Evolutionary conservation across 2,329 filamentous ascomycete genomes (phyloP).

Genomic region (Diaporthe ilicicola): DNA sequence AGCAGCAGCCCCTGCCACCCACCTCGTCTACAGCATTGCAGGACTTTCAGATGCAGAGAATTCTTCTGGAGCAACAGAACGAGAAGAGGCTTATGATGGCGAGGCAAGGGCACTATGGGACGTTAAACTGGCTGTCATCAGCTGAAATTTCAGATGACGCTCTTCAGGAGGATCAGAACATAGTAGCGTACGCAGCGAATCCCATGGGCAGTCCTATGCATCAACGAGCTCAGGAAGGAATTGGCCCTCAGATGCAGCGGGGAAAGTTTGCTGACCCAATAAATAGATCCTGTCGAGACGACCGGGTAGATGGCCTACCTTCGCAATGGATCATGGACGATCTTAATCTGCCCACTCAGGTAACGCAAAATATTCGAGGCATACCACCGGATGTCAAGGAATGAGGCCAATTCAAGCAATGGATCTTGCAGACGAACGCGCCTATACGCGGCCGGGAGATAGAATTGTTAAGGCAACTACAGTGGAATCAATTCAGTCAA

Average conservation of each 20-base stretch:
- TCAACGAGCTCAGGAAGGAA: constrained; percentile 29
- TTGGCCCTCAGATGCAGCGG: constrained; percentile 33
- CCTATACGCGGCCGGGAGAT: constrained; percentile 42
- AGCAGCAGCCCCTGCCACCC: no score
- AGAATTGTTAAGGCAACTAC: constrained; percentile 44
- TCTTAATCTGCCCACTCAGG: constrained; percentile 54
- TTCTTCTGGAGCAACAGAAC: constrained; percentile 86
- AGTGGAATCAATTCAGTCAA: constrained; percentile 50
- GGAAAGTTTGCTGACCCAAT: constrained; percentile 38
- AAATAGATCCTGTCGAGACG: constrained; percentile 22
- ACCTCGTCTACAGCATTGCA: no score
- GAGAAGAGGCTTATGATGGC: constrained; percentile 79
- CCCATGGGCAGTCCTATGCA: constrained; percentile 34
- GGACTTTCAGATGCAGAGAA: constrained; percentile 90
- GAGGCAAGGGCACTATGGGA: no score
- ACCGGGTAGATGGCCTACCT: constrained; percentile 39
- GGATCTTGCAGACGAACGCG: constrained; percentile 48
- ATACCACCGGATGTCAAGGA: constrained; percentile 56
- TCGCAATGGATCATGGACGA: constrained; percentile 53
- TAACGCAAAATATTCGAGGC: constrained; percentile 39
- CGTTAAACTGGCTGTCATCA: no score
- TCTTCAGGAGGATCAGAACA: no score
- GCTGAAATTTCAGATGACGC: no score
- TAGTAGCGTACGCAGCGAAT: not conserved
- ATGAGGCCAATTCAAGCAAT: constrained; percentile 57